Base-by-base conservation (phyloP, 1,139 yeast species). In the Maudiozyma humilis region DNA sequence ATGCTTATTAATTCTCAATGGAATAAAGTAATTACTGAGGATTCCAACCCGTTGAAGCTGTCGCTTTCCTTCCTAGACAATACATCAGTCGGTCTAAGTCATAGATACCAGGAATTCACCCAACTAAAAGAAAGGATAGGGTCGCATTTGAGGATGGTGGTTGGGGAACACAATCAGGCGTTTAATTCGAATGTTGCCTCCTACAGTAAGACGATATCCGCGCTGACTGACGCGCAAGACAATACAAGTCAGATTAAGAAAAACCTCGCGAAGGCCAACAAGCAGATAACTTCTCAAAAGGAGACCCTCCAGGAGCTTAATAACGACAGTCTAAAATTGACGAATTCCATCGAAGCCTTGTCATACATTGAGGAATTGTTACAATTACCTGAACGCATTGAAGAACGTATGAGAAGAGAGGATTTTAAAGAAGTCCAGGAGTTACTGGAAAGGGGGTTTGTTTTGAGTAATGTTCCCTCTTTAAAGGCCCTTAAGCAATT, bases 31-130 rank as follows among this genome's bases (percentile, higher is more conserved):
- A 63, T 69, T 37, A 61, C 65, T 29, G 68, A 69, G 48, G 60
- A 70, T 47, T 71, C 93, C 42, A 87, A 86, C 60, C 95, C 96
- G 1, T 70, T 89, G 36, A 96, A 87, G 55, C 70, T 82, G 45
- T 95, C 96, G 0, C 70, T 89, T 38, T 78, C 91, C 0, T 69
- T 89, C 47, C 69, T 87, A 53, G 96, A 89, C 62, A 82, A 79
- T 53, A 79, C 94, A 2, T 84, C 95, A 1, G 94, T 88, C 29
- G 97, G 97, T 0, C 66, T 84, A 56, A 94, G 95, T 1, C 82
- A 82, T 56, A 76, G 81, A 50, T 71, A 72, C 45, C 69, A 70
- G 0, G 84, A 81, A 42, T 84, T 84, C 52, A 63, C 70, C 39
- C 70, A 69, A 44, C 57, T 81, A 44, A 73, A 76, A 46, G 68